Base-by-base conservation (phyloP, 805 yeast genomes). In the Starmerella apis region DNA sequence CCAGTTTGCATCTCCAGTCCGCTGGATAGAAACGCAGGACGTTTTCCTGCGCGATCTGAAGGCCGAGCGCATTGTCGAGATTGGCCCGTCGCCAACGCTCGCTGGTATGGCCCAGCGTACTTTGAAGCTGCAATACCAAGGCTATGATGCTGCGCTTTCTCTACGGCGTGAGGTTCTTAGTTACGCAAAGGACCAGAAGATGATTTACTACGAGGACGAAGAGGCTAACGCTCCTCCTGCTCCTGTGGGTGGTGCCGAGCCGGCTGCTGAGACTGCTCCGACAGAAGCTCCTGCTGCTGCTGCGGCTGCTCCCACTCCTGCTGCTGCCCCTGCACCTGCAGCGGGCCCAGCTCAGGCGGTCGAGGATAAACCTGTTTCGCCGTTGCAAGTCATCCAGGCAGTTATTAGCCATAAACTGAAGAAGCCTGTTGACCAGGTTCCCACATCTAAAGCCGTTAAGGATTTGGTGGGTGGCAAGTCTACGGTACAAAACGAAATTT, bases 21-120 rank as follows among this genome's bases (percentile, higher is more conserved):
- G 97, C 77, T 92, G 99, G 97, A 92, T 94, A 68, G 98, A 94
- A 68, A 92, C 98, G 55, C 99, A 92, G 71, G 98, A 92, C 73
- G 97, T 92, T 52, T 84, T 92, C 66, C 78, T 92, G 67, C 84
- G 85, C 68, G 92, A 87, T 61, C 83, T 79, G 78, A 87, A 90
- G 71, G 83, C 96, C 55, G 98, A 94, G 72, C 79, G 98, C 65
- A 90, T 92, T 55, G 96, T 92, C 59, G 99, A 92, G 71, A 86
- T 92, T 57, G 99, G 99, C 49, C 99, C 99, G 54, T 87, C 97
- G 44, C 97, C 99, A 54, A 92, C 98, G 39, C 76, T 92, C 66
- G 92, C 96, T 36, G 97, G 97, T 59, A 92, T 92, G 99, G 97
- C 98, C 57, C 79, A 85, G 60, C 82, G 97, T 73, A 92, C 99